Base-by-base conservation (phyloP, 1,284 basidiomycete genomes). In the Ceratobasidium sp. region DNA sequence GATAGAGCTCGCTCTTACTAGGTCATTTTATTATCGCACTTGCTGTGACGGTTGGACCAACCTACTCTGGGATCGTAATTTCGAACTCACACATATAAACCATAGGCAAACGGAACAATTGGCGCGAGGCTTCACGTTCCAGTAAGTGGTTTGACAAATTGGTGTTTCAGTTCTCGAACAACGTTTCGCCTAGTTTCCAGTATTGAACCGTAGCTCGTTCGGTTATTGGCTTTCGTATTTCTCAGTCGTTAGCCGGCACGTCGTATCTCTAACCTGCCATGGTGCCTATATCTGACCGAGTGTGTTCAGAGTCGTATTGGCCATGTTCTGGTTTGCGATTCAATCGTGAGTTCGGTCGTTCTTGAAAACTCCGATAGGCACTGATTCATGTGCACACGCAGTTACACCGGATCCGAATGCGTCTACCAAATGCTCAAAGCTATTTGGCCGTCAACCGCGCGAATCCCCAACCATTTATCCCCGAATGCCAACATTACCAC, bases 201-300 rank as follows among this genome's bases (percentile, higher is more conserved):
- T 93, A 48, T 83, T 92, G 8, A 88, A 88, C 74, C 84, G 92
- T 3, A 89, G 89, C 0, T 90, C 88, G 0, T 93, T 90, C 77
- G 92, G 92, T 0, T 92, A 92, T 81, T 92, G 88, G 84, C 85
- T 92, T 48, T 77, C 75, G 11, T 78, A 90, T 77, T 91, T 91
- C 79, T 87, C 86, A 74, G 89, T 94, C 66, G 79, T 94, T 73
- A 90, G 89, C 70, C 86, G 91, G 16, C 85, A 74, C 66, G 33
- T 51, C 56, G 42, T 60, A n/a, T 25, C 25, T 28, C n/a, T 23
- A 38, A n/a, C 21, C 14, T 3, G 12, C 25, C 12, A 16, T 18
- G 30, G 12, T 30, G 30, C 16, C 53, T 4, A 53, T 28, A 28
- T 25, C 5, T 28, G 40, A 25, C 44, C 25, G 48, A 18, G 16